phyloP scores from a whole-genome alignment of 2,329 filamentous ascomycete genomes.

The Fusarium penzigii region DNA sequence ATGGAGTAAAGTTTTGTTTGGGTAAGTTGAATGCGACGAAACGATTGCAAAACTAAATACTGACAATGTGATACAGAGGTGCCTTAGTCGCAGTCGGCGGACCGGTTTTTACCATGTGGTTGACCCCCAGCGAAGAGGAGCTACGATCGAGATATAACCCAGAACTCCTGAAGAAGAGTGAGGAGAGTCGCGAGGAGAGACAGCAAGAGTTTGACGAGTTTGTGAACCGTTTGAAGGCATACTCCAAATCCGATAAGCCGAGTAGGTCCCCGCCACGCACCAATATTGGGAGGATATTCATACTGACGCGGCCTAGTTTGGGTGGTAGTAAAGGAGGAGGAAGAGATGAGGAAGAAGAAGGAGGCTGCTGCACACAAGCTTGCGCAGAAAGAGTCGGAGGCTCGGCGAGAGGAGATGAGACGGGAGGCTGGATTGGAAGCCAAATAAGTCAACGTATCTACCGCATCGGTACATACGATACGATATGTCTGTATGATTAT shows the following conservation, averaged over 20 bases:
- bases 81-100: slow-evolving; percentile 75
- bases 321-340: slow-evolving; percentile 52
- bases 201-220: slow-evolving; percentile 91
- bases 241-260: slow-evolving; percentile 87
- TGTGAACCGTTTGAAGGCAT: slow-evolving; percentile 79
- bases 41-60: slow-evolving; percentile 8
- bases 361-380: slow-evolving; percentile 37
- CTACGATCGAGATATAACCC: slow-evolving; percentile 91
- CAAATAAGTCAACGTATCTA: slow-evolving; percentile 23
- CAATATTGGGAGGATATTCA: background rate
- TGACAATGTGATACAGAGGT: slow-evolving; percentile 55
- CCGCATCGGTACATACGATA: background rate
- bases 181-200: slow-evolving; percentile 74
- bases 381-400: slow-evolving; percentile 43
- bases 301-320: slow-evolving; percentile 41
- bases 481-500: slow-evolving; percentile 26
- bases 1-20: slow-evolving; percentile 69
- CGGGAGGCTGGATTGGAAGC: slow-evolving; percentile 47
- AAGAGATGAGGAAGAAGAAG: slow-evolving; percentile 42
- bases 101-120: slow-evolving; percentile 77
- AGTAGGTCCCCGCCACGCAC: slow-evolving; percentile 56
- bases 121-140: slow-evolving; percentile 86
- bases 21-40: slow-evolving; percentile 51
- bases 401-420: slow-evolving; percentile 50
- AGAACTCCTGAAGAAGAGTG: slow-evolving; percentile 83